A percentile compares a stretch with the other conserved stretches of the same genome.
phyloP scores from a whole-genome alignment of 1,284 basidiomycete species.

The Amylostereum areolatum region DNA sequence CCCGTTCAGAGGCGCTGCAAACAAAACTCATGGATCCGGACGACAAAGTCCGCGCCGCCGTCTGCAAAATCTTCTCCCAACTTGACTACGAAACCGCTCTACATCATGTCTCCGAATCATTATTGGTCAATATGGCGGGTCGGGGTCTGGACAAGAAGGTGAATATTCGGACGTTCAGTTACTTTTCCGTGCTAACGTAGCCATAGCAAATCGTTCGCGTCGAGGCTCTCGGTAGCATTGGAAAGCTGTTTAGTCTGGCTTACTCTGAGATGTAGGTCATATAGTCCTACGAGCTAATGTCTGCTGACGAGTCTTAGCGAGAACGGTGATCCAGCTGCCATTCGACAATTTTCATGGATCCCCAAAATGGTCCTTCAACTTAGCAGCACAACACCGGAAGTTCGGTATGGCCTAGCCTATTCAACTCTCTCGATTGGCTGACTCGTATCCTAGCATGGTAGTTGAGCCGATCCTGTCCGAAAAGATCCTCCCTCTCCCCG shows the following conservation, averaged over 20 bases:
- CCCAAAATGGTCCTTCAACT: slow-evolving; percentile 69
- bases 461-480: slow-evolving; percentile 66
- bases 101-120: slow-evolving; percentile 69
- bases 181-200: neutral
- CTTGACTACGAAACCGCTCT: slow-evolving; percentile 89
- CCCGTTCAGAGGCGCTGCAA: slow-evolving; percentile 49
- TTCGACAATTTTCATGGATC: slow-evolving; percentile 91
- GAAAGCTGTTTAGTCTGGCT: slow-evolving; percentile 77
- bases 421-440: neutral
- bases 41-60: slow-evolving; percentile 84
- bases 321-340: slow-evolving; percentile 67
- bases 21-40: slow-evolving; percentile 82
- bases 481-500: slow-evolving; percentile 78
- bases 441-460: slow-evolving; percentile 34
- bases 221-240: slow-evolving; percentile 77
- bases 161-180: slow-evolving; percentile 9
- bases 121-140: slow-evolving; percentile 63
- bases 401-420: slow-evolving; percentile 40
- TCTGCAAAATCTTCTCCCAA: slow-evolving; percentile 76
- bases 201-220: slow-evolving; percentile 67
- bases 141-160: slow-evolving; percentile 88
- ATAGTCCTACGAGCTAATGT: slow-evolving; percentile 4
- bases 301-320: slow-evolving; percentile 47
- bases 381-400: slow-evolving; percentile 44
- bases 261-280: slow-evolving; percentile 76